phyloP scores from a whole-genome alignment of 2,329 filamentous ascomycete species.

The Cephalotrichum gorgonifer region DNA sequence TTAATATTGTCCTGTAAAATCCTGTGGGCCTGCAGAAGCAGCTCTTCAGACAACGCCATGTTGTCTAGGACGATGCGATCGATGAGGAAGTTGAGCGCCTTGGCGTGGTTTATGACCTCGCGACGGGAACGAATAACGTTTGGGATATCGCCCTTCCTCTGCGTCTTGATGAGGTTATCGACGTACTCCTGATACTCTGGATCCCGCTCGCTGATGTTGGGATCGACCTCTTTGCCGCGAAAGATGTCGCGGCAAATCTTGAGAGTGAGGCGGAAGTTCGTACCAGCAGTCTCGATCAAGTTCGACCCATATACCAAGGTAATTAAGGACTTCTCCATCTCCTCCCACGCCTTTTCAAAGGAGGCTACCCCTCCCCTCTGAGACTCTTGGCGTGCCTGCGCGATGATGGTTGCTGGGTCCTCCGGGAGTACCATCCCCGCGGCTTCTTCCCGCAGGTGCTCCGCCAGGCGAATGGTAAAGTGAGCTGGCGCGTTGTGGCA shows the following conservation, averaged over 20 bases:
- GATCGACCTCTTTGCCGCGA: background rate
- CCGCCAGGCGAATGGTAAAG: background rate
- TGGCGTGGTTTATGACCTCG: conserved; percentile 10
- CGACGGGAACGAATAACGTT: background rate
- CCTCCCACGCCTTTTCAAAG: background rate
- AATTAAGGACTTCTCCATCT: background rate
- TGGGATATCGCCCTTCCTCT: background rate
- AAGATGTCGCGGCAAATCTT: background rate
- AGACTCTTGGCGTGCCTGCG: background rate
- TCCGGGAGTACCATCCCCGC: background rate
- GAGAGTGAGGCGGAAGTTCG: background rate
- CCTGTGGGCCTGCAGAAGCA: conserved; percentile 14
- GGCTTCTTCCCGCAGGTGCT: background rate
- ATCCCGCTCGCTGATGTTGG: background rate
- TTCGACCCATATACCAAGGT: background rate
- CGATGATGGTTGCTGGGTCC: background rate
- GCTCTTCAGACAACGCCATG: conserved; percentile 10
- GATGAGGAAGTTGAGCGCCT: conserved; percentile 9
- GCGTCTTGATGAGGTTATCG: background rate
- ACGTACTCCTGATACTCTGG: background rate
- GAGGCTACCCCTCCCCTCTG: background rate
- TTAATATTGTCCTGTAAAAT: conserved; percentile 10
- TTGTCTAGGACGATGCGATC: conserved; percentile 5
- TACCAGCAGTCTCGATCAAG: background rate
- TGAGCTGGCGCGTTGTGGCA: background rate